Evolutionary conservation across 2,329 filamentous ascomycete species (phyloP).

Genomic region (Aspergillus thermomutatus): DNA sequence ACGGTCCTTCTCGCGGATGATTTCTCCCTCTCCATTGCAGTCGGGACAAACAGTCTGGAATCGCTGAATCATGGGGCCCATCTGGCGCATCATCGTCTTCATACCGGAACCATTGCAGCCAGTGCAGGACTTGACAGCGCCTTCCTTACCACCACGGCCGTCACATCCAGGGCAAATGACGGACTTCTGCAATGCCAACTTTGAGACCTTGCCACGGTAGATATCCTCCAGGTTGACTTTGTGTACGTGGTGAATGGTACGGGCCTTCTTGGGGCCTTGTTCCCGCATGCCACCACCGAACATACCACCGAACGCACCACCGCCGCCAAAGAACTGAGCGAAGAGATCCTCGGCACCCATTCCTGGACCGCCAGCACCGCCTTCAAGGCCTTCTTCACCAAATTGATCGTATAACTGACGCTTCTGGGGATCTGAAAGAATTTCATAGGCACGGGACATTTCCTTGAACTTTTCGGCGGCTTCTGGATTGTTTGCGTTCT

Average conservation of each 20-base stretch:
- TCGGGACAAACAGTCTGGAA: slow-evolving; percentile 99
- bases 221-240: slow-evolving; percentile 97
- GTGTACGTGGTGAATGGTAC: slow-evolving; percentile 97
- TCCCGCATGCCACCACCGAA: slow-evolving; percentile 75
- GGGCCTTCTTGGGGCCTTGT: slow-evolving; percentile 81
- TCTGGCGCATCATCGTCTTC: slow-evolving; percentile 99
- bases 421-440: slow-evolving; percentile 89
- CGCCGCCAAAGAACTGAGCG: slow-evolving; percentile 89
- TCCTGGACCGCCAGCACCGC: slow-evolving; percentile 74
- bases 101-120: slow-evolving; percentile 93
- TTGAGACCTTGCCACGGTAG: slow-evolving; percentile 96
- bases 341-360: slow-evolving; percentile 97
- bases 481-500: slow-evolving; percentile 90
- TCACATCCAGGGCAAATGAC: slow-evolving; percentile 95
- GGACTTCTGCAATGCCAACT: slow-evolving; percentile 94
- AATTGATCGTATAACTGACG: slow-evolving; percentile 92
- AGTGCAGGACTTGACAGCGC: slow-evolving; percentile 87
- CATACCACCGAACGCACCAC: slow-evolving; percentile 71
- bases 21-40: slow-evolving; percentile 96
- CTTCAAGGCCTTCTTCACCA: slow-evolving; percentile 91
- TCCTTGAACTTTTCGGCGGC: slow-evolving; percentile 99
- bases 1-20: slow-evolving; percentile 92
- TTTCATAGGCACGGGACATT: slow-evolving; percentile 90
- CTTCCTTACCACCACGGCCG: slow-evolving; percentile 92
- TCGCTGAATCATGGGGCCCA: slow-evolving; percentile 99